Percentiles rank a stretch among this genome's conserved stretches.
phyloP scores from a whole-genome alignment of 1,284 basidiomycete species.

The Xanthoconium separans region DNA sequence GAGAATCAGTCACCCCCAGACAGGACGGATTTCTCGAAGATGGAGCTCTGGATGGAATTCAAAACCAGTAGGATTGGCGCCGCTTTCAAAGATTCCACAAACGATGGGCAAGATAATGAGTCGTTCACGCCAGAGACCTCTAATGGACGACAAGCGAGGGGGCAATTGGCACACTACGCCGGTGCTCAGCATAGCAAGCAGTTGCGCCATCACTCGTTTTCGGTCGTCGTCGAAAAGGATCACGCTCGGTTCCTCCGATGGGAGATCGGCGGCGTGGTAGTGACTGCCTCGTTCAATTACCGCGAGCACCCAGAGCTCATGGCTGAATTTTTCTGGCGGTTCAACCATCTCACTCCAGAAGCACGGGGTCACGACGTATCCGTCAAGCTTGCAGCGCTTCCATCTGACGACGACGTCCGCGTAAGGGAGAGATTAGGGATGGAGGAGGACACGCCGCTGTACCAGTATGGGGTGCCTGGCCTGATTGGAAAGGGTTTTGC shows the following conservation, averaged over 20 bases:
- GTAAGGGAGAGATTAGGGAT: neutral
- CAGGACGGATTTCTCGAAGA: neutral
- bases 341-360: conserved; percentile 1
- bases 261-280: conserved; percentile 12
- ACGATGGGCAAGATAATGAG: neutral
- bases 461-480: neutral
- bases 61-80: neutral
- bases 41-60: neutral
- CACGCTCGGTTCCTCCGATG: conserved; percentile 20
- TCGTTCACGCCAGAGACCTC: neutral
- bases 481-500: neutral
- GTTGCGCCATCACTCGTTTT: conserved; percentile 18
- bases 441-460: neutral
- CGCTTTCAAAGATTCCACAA: neutral
- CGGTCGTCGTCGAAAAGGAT: conserved; percentile 9
- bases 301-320: conserved; percentile 1
- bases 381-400: neutral
- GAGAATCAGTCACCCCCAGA: too few relatives aligned
- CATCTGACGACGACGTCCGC: neutral
- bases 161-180: conserved; percentile 3
- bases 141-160: neutral
- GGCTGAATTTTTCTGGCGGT: conserved; percentile 19
- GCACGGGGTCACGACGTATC: conserved; percentile 7
- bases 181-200: conserved; percentile 8
- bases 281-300: conserved; percentile 21